Base-by-base conservation (phyloP, 129 eudicot species). In the Lactuca sativa region DNA sequence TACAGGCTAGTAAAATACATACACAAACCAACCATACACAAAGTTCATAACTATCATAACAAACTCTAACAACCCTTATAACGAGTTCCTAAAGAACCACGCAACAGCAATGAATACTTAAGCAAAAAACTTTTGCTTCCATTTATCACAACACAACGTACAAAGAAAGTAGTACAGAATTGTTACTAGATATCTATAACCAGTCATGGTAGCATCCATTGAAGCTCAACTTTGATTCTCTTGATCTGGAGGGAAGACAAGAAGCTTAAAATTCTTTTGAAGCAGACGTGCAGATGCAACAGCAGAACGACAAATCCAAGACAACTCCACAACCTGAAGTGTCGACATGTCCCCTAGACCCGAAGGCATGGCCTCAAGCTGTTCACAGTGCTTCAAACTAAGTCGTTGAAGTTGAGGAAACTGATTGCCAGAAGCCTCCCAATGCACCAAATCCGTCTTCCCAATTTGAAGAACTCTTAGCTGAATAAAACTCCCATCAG, bases 341-440 rank as follows among this genome's bases (percentile, higher is more conserved):
- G 77, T 73, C 12, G 64, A 30, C 16, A 83, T 56, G 30, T 69
- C 71, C 48, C 76, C 86, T 14, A 86, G 57, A 30, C 72, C 79
- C n/a, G 32, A 67, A 49, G 89, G 93, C 61, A 86, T 64, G 11
- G 44, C 79, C 10, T n/a, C 62, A 30, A 86, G 71, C 1, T 44
- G 49, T 31, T 61, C 40, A 52, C 93, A 86, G 2, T 60, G 71
- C 62, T 74, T 78, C 56, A 86, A 63, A 53, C 79, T 59, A 21
- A 84, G 56, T 11, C 68, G 48, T 52, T 74, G 75, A 36, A 87
- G 87, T 4, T 70, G 79, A 2, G 95, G 95, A 67, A 84, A 87
- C 63, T 79, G 85, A 58, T 44, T 66, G 43, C 76, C 67, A 0
- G 59, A 43, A 51, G 77, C 85, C 31, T 81, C 69, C 93, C 89